These are phyloP conservation scores for Alloteropsis angusta DNA, from an alignment of 202 grass and related monocot genomes.

Conservation along the genomic window DNA sequence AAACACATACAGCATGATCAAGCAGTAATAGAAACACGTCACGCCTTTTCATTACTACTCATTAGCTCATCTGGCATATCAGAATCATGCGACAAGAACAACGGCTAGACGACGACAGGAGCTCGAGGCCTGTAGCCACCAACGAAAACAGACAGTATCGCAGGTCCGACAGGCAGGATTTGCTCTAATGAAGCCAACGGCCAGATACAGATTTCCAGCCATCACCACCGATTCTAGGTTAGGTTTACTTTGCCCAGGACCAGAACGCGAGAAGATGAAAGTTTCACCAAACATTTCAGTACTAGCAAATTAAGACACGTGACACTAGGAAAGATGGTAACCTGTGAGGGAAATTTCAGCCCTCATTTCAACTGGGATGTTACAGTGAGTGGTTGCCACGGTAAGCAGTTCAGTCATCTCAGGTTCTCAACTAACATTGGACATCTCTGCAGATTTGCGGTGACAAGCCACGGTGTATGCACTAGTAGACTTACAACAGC, in stretches of 20 bases:
- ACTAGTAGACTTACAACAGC: conserved; percentile 14
- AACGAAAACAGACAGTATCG: not conserved
- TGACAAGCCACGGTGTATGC: conserved; percentile 10
- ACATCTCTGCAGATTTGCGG: not conserved
- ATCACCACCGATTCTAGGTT: not conserved
- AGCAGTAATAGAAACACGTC: not conserved
- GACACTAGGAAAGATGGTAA: not conserved
- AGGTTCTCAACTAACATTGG: not conserved
- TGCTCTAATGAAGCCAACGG: not conserved
- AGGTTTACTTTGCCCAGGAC: not conserved
- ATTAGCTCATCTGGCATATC: not conserved
- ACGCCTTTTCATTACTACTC: not conserved
- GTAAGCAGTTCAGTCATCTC: not conserved
- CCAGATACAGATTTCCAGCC: not conserved
- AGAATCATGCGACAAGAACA: not conserved
- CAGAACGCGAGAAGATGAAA: not conserved
- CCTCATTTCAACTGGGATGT: not conserved
- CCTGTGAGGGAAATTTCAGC: not conserved
- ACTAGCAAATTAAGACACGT: not conserved
- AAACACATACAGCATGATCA: not conserved
- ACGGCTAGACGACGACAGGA: not conserved
- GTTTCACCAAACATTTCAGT: not conserved
- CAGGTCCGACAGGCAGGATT: not conserved
- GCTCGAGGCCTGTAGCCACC: too few relatives aligned
- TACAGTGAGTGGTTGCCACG: not conserved